Evolutionary conservation across 805 yeast genomes (phyloP), one percentile per base, ranked within the genome.

Genomic region (Ogataea paraovalis): DNA sequence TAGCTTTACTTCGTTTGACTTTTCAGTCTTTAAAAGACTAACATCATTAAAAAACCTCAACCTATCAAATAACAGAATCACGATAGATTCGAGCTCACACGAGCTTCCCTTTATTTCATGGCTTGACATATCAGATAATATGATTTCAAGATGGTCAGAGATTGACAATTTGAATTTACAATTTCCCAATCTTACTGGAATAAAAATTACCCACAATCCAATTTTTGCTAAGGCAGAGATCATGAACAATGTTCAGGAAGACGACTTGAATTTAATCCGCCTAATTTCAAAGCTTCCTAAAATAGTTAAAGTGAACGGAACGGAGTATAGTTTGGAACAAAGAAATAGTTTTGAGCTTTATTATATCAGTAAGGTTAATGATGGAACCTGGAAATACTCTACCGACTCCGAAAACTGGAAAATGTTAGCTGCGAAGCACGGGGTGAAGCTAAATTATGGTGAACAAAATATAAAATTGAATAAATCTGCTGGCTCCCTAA

Each of bases 281-380:
- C 28, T 64, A 12, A 43, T 64, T 14, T 37, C 59, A 1, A 44
- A 62, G 16, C 34, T 66, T 3, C 65, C 67, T 1, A 45, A 51
- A 0, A 39, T 84, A 2, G 36, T 41, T 1, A 66, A 63, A 21
- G 64, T 89, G 13, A 82, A 90, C 57, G 96, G 96, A 1, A 72
- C 81, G 0, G 43, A 33, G 0, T 65, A 87, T 8, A 58, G 68
- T 2, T 46, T 40, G 0, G 71, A 65, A 2, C 85, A 82, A 42
- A 70, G 89, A 16, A 53, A 49, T 5, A 85, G 83, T 53, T 84
- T 87, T 1, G 96, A 89, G 60, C 60, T 86, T 4, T 87, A 76
- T 58, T 81, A 85, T 50, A 67, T 85, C 25, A 71, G 81, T 4
- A 72, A 72, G 50, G 78, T 85, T 0, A 59, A 56, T n/a, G 49